Base-by-base conservation (phyloP, 2,329 filamentous ascomycete genomes). In the Gyromitra esculenta region DNA sequence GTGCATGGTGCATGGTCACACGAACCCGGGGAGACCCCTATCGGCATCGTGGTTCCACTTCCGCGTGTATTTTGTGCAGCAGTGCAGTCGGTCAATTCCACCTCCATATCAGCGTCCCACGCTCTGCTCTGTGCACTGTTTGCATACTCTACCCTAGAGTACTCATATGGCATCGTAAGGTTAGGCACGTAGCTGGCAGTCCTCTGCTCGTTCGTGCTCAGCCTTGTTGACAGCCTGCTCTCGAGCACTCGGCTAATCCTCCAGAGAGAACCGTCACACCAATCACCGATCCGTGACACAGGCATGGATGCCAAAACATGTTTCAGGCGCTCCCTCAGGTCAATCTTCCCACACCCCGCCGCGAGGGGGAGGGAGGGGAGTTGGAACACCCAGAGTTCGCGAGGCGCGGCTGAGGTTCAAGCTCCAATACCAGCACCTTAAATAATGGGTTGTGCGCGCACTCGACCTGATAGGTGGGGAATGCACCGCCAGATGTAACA, bases 211-310 rank as follows among this genome's bases (percentile, higher is more conserved):
- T 35, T 15, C 9, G 8, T 7, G 7, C 18, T 67, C 64, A 67
- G 64, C 65, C 65, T 57, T 67, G 64, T 67, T n/a, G 43, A 37
- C 62, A 65, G 31, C 45, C 62, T 65, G 48, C 45, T 56, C 52
- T 31, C 11, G 9, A 37, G 37, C n/a, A 5, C 45, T 70, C 67
- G 67, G 67, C 56, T 70, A 70, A 41, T 41, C 67, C 2, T 52
- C 56, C 67, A 62, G n/a, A 11, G 9, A 56, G 15, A 21, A 18
- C 25, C 2, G 25, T 31, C 25, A n/a, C 18, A 63, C 13, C 35
- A 25, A 48, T 48, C 9, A 43, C 31, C 56, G 39, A 25, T 13
- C 6, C 21, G 5, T 37, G 5, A 2, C 9, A 6, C 59, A 21
- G 3, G 48, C 25, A 37, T 63, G 41, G 60, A 8, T 62, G 15